Evolutionary conservation across 1,284 basidiomycete genomes (phyloP).

Genomic region (Chalciporus sp.): DNA sequence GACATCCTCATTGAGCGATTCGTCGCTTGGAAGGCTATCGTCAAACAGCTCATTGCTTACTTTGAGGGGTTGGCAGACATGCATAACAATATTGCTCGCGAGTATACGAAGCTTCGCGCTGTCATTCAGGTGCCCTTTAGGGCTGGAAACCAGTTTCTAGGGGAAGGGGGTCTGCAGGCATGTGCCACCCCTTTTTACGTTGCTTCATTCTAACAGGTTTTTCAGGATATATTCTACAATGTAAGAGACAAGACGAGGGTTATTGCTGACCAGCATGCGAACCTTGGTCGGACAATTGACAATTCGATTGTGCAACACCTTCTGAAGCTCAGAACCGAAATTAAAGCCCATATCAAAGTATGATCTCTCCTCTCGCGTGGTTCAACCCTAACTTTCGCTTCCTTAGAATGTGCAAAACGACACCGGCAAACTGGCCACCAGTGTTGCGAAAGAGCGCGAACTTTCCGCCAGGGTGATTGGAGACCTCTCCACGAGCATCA

Average conservation of each 20-base stretch:
- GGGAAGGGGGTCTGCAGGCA: conserved; percentile 87
- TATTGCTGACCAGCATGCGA: conserved; percentile 96
- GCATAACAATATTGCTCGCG: conserved; percentile 92
- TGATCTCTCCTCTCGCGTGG: conserved; percentile 24
- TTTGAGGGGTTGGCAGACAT: conserved; percentile 94
- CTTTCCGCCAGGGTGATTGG: conserved; percentile 86
- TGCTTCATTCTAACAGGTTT: background rate
- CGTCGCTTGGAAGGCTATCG: conserved; percentile 92
- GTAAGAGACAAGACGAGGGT: conserved; percentile 93
- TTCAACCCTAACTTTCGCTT: background rate
- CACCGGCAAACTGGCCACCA: conserved; percentile 92
- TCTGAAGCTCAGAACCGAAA: conserved; percentile 90
- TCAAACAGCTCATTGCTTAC: conserved; percentile 91
- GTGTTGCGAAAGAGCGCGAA: conserved; percentile 94
- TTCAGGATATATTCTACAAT: conserved; percentile 89
- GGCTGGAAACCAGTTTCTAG: conserved; percentile 93
- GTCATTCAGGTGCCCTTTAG: conserved; percentile 98
- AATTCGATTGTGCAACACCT: conserved; percentile 98
- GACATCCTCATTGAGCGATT: conserved; percentile 97
- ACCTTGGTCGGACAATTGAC: conserved; percentile 94
- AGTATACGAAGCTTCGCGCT: conserved; percentile 94
- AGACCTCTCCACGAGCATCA: conserved; percentile 87
- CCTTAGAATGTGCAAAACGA: conserved; percentile 96
- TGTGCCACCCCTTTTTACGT: conserved; percentile 10
- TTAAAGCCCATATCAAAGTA: conserved; percentile 96